Base-by-base conservation (phyloP, 164 flowering plant genomes). In the Kingdonia uniflora region DNA sequence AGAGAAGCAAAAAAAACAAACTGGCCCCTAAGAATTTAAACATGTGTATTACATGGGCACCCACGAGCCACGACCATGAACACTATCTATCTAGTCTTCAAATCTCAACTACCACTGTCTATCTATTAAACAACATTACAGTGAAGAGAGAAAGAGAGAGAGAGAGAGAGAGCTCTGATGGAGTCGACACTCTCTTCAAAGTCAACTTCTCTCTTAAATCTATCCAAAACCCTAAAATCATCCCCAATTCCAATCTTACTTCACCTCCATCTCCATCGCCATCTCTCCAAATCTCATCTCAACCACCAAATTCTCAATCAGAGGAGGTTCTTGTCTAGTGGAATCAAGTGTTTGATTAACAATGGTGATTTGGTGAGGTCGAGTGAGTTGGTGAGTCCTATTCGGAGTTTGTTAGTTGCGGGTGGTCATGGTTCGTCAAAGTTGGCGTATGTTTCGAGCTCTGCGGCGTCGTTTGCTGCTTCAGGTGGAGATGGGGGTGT, bases 401-500 rank as follows among this genome's bases (percentile, higher is more conserved):
- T 64, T 23, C 46, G 64, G 21, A 63, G 35, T 23, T 54, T 62
- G 26, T 54, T 39, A 19, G 48, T 65, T 0, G 47, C 37, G 13
- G 46, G 16, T 41, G 16, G 16, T 41, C n/a, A 14, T 41, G 4
- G 16, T 21, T 58, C 59, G n/a, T 46, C 47, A 19, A 68, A 56
- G n/a, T 24, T 68, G 43, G 54, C 60, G 20, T 73, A 76, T 49
- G 37, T 73, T 11, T 68, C 82, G 19, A 67, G 60, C 58, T 66
- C 72, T 33, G 56, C 47, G 29, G 33, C 43, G 51, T 29, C 55
- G 2, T 59, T 52, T 20, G 25, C 49, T 14, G 42, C 51, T 42
- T 67, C 73, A 6, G 68, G 73, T 14, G 87, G 76, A 0, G 83
- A 80, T 5, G 78, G 74, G 1, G 76, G 60, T 12, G 76, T 68